Conservation (phyloP, 2,329 filamentous ascomycete species). For the Phialocephala sp. region DNA sequence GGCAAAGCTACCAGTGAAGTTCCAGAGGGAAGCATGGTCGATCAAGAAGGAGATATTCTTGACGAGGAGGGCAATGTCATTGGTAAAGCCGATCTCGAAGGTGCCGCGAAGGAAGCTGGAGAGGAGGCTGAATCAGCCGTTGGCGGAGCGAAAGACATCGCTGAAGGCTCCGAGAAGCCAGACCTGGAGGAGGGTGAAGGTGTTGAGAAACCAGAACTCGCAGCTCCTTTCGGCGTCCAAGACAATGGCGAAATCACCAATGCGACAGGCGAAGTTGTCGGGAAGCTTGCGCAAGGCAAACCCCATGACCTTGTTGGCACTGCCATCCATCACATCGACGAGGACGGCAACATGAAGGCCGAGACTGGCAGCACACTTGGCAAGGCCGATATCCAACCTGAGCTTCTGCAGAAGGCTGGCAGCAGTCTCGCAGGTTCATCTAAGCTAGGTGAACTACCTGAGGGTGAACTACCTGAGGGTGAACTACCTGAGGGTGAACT, state of each 20-base stretch:
- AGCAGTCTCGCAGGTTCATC: conserved; percentile 40
- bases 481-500: conserved; percentile 43
- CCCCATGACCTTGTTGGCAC: conserved; percentile 58
- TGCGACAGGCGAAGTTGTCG: conserved; percentile 57
- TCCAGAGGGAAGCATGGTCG: conserved; percentile 53
- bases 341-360: conserved; percentile 61
- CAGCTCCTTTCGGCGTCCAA: conserved; percentile 52
- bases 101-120: conserved; percentile 14
- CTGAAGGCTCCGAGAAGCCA: conserved; percentile 40
- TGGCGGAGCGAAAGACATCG: conserved; percentile 17
- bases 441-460: conserved; percentile 39
- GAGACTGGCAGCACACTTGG: conserved; percentile 64
- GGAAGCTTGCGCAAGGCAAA: conserved; percentile 51
- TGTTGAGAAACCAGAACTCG: conserved; percentile 55
- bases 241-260: conserved; percentile 62
- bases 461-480: conserved; percentile 35
- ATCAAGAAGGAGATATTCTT: conserved; percentile 60
- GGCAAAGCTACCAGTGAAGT: conserved; percentile 69
- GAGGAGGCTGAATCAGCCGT: neutral
- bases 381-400: conserved; percentile 45
- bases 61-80: conserved; percentile 59
- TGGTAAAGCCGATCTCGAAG: conserved; percentile 38
- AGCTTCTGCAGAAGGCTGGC: conserved; percentile 26
- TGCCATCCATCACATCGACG: conserved; percentile 68
- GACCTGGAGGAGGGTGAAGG: conserved; percentile 42